Evolutionary conservation across 1,284 basidiomycete genomes (phyloP).

Genomic region (Ustilago sp.): DNA sequence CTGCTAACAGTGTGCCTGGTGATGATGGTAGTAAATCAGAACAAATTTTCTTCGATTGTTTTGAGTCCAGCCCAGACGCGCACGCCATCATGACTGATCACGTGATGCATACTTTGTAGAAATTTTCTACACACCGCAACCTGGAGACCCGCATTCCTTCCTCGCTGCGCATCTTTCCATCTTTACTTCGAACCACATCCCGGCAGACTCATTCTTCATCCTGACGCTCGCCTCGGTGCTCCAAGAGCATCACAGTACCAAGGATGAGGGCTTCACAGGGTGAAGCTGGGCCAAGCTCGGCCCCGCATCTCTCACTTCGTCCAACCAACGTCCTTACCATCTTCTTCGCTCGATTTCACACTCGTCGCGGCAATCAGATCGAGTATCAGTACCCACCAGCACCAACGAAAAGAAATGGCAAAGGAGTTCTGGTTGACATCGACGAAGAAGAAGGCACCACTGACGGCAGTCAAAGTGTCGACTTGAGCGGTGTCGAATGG

Average conservation of each 20-base stretch:
- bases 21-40: too few species aligned
- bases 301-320: conserved; percentile 24
- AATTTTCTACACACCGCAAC: neutral
- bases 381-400: conserved; percentile 45
- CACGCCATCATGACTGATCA: too few species aligned
- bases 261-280: conserved; percentile 9
- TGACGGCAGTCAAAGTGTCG: conserved; percentile 4
- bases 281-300: conserved; percentile 35
- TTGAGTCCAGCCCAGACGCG: too few species aligned
- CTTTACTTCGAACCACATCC: neutral
- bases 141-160: neutral
- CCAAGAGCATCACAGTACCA: neutral
- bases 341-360: conserved; percentile 57
- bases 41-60: too few species aligned
- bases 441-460: conserved; percentile 3
- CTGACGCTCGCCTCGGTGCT: neutral
- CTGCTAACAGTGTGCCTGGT: too few species aligned
- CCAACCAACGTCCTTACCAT: conserved; percentile 52
- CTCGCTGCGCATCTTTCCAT: neutral
- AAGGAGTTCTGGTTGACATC: conserved; percentile 28
- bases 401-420: neutral
- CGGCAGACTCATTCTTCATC: neutral
- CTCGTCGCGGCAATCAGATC: conserved; percentile 57
- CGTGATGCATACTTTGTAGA: neutral
- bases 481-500: conserved; percentile 55